phyloP scores from a whole-genome alignment of 2,329 filamentous ascomycete species.

The Alternaria gansuensis region DNA sequence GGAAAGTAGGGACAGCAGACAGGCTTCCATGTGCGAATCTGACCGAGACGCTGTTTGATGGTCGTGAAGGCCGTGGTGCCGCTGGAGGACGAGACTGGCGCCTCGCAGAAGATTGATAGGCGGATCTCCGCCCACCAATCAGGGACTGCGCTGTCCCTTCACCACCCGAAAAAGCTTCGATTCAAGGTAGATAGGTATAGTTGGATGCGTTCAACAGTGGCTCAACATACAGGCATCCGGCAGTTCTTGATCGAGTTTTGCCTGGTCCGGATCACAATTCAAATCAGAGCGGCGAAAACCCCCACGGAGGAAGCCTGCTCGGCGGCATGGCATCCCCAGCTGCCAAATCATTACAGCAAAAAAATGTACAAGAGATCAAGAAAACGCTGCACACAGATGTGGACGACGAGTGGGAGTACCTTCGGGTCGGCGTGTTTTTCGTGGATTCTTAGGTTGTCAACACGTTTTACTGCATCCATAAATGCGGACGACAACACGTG shows the following conservation, averaged over 20 bases:
- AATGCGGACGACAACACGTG: too few relatives aligned
- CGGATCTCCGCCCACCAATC: conserved; percentile 5
- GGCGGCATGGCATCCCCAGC: conserved; percentile 4
- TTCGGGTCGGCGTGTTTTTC: background rate
- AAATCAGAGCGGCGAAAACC: background rate
- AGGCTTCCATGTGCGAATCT: background rate
- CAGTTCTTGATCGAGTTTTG: conserved; percentile 10
- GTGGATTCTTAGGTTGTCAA: background rate
- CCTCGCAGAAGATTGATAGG: conserved; percentile 7
- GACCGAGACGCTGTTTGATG: background rate
- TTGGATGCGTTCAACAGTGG: background rate
- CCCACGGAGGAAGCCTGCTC: conserved; percentile 1
- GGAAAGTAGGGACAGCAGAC: background rate
- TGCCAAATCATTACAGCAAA: background rate
- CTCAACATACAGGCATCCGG: conserved; percentile 4
- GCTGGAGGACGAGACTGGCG: background rate
- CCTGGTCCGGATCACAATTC: conserved; percentile 15
- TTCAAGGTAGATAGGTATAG: background rate
- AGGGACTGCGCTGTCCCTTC: background rate
- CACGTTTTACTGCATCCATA: background rate
- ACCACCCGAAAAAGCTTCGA: background rate
- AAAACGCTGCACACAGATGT: background rate
- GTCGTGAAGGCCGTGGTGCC: background rate
- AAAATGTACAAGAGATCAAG: background rate
- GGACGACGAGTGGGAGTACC: background rate